Percentiles rank a stretch among this genome's conserved stretches.
Evolutionary conservation across 2,329 filamentous ascomycete species (phyloP).

Genomic region (Diaporthe vexans): DNA sequence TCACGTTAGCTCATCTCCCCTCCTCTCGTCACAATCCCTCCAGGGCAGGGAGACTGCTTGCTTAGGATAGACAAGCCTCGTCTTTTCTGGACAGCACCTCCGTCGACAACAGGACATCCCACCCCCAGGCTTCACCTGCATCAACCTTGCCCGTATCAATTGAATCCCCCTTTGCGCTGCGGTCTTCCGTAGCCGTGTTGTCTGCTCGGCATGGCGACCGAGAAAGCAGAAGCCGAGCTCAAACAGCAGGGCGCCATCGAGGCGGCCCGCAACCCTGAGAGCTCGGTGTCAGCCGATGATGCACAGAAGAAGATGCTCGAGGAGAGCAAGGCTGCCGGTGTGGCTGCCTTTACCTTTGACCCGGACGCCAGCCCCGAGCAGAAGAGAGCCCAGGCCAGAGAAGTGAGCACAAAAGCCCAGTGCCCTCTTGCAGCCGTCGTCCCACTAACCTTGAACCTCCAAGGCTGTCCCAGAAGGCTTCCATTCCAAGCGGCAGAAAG

Average conservation of each 20-base stretch:
- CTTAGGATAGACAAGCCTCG: constrained; percentile 1
- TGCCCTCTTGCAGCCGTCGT: not conserved
- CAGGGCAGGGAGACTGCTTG: constrained; percentile 20
- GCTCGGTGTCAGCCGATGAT: constrained; percentile 75
- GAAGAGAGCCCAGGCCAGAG: constrained; percentile 84
- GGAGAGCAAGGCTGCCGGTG: constrained; percentile 83
- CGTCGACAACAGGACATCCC: not conserved
- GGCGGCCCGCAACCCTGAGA: constrained; percentile 80
- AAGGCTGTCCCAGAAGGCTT: constrained; percentile 76
- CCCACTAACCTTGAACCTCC: constrained; percentile 3
- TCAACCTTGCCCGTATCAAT: constrained; percentile 30
- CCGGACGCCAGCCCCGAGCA: constrained; percentile 86
- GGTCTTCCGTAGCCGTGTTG: constrained; percentile 36
- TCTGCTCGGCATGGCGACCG: constrained; percentile 50
- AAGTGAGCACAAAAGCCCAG: constrained; percentile 70
- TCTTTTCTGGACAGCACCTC: not conserved
- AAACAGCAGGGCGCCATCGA: constrained; percentile 87
- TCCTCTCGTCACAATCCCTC: constrained; percentile 22
- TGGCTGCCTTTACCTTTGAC: constrained; percentile 87
- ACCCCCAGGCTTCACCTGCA: not conserved
- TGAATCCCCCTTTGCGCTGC: constrained; percentile 26
- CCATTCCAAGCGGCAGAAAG: constrained; percentile 72
- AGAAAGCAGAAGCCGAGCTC: constrained; percentile 68
- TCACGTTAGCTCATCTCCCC: constrained; percentile 6
- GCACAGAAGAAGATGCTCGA: constrained; percentile 82